A percentile compares a stretch with the other conserved stretches of the same genome.
Conservation (phyloP, 2,329 filamentous ascomycete genomes). For the Penicillium decumbens region DNA sequence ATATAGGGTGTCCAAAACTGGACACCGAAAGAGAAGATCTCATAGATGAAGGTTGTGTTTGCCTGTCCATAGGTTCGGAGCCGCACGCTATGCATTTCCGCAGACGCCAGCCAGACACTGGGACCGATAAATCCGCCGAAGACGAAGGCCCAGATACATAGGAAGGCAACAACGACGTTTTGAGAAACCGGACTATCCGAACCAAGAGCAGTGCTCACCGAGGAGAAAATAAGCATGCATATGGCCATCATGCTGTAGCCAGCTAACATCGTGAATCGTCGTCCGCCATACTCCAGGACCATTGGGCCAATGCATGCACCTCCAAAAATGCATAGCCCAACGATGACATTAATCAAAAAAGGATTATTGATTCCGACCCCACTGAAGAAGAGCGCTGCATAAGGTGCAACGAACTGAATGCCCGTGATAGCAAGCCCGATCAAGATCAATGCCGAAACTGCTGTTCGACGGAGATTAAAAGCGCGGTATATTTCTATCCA, state of each 20-base stretch:
- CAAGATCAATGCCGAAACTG: constrained; percentile 14
- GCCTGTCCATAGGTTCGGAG: constrained; percentile 26
- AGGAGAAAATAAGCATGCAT: constrained; percentile 22
- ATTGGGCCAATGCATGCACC: constrained; percentile 13
- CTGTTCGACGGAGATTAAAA: constrained; percentile 15
- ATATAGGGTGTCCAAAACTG: constrained; percentile 25
- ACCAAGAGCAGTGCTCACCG: constrained; percentile 16
- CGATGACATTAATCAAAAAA: constrained; percentile 18
- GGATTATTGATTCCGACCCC: constrained; percentile 19
- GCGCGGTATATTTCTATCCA: constrained; percentile 19
- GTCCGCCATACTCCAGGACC: constrained; percentile 21
- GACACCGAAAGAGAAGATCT: constrained; percentile 20
- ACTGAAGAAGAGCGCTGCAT: constrained; percentile 15
- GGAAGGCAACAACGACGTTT: constrained; percentile 19
- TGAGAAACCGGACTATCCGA: constrained; percentile 3
- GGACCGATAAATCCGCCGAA: constrained; percentile 23
- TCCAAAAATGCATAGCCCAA: constrained; percentile 13
- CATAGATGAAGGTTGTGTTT: constrained; percentile 19
- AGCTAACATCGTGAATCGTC: constrained; percentile 15
- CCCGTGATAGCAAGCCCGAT: constrained; percentile 21
- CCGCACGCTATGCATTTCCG: constrained; percentile 24
- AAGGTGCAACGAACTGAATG: constrained; percentile 18
- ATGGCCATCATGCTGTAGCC: constrained; percentile 19
- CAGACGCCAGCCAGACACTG: constrained; percentile 15
- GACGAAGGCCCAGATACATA: constrained; percentile 25